Percentiles rank a stretch among this genome's conserved stretches.
These are phyloP conservation scores for Effrenium voratum DNA, from an alignment of 73 alveolate genomes.

Conservation along the genomic window DNA sequence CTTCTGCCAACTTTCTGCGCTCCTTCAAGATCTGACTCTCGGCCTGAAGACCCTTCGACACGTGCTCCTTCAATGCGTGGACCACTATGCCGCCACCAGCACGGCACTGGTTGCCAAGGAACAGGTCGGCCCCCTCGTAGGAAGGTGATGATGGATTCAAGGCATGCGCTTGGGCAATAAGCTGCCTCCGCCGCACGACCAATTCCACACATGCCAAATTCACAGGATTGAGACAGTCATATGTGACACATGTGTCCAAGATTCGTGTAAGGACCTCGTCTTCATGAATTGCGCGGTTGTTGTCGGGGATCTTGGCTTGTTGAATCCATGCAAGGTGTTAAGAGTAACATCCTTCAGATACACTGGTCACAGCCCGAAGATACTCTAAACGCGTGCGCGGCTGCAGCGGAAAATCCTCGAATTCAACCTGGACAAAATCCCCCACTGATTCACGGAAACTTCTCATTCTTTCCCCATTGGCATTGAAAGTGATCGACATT, in stretches of 20 bases:
- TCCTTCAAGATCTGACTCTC: background rate
- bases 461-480: background rate
- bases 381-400: background rate
- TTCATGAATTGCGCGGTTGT: background rate
- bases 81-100: background rate
- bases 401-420: background rate
- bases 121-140: slow-evolving; percentile 18
- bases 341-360: background rate
- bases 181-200: background rate
- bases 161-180: slow-evolving; percentile 23
- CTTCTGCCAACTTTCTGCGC: background rate
- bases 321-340: slow-evolving; percentile 26
- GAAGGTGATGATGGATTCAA: background rate
- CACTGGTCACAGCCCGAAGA: background rate
- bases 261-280: background rate
- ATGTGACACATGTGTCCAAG: background rate
- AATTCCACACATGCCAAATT: slow-evolving; percentile 26
- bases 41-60: background rate
- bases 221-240: slow-evolving; percentile 8
- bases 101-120: background rate
- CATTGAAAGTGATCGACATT: background rate
- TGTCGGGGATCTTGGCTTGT: slow-evolving; percentile 12
- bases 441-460: background rate
- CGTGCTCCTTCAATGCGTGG: background rate
- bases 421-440: background rate